These are phyloP conservation scores for Solanum ossicruentum DNA, from an alignment of 257 asterid genomes.

Conservation along the genomic window DNA sequence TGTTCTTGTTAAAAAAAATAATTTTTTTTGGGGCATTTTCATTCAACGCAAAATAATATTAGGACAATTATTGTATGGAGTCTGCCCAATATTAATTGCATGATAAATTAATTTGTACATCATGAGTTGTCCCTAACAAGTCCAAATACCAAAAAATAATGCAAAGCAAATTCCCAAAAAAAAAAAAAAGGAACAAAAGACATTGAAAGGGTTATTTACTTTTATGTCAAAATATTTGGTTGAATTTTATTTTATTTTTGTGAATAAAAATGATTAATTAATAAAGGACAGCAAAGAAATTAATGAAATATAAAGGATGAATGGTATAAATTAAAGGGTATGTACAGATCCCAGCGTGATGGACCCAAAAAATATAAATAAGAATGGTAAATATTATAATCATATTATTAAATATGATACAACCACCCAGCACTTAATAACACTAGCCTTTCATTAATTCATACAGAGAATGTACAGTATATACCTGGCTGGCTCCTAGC, in stretches of 20 bases:
- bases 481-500: neutral
- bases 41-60: neutral
- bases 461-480: conserved; percentile 4
- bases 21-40: neutral
- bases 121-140: neutral
- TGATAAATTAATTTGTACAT: neutral
- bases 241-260: neutral
- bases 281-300: neutral
- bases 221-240: neutral
- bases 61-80: neutral
- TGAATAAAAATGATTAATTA: neutral
- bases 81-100: neutral
- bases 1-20: neutral
- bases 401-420: conserved; percentile 19
- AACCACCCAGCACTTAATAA: conserved; percentile 25
- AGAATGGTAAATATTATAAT: neutral
- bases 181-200: neutral
- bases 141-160: neutral
- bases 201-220: neutral
- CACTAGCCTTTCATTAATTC: neutral
- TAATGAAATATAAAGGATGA: neutral
- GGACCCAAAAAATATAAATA: conserved; percentile 29
- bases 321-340: neutral
- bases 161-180: neutral
- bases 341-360: neutral